A percentile compares a stretch with the other conserved stretches of the same genome.
Conservation (phyloP, 192 early-diverging fungal species). For the Coemansia sp. region DNA sequence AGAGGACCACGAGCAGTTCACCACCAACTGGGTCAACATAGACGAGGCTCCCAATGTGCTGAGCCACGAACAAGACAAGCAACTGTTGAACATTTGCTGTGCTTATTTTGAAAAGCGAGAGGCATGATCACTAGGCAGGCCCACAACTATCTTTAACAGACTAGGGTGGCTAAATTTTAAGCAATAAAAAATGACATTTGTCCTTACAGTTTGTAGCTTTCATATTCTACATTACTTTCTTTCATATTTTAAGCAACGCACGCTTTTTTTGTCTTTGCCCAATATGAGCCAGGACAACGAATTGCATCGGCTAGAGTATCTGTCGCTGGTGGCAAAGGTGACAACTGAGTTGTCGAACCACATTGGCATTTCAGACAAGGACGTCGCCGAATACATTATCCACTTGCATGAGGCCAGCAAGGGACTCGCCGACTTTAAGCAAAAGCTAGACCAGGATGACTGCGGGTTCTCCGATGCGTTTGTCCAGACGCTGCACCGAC, state of each 20-base stretch:
- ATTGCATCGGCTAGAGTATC: conserved; percentile 81
- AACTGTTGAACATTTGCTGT: conserved; percentile 17
- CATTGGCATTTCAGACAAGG: conserved; percentile 86
- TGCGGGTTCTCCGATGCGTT: conserved; percentile 87
- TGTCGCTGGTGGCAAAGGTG: conserved; percentile 89
- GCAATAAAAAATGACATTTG: neutral
- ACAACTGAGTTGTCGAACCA: conserved; percentile 92
- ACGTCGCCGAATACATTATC: conserved; percentile 90
- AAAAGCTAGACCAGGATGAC: conserved; percentile 65
- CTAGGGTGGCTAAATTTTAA: neutral
- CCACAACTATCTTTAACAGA: neutral
- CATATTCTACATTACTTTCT: neutral
- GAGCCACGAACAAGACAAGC: conserved; percentile 24
- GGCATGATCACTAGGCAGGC: neutral
- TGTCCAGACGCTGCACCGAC: conserved; percentile 80
- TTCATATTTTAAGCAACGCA: neutral
- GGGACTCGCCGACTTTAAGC: conserved; percentile 67
- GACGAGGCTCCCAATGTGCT: conserved; percentile 9
- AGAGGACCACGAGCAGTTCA: conserved; percentile 30
- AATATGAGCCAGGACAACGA: conserved; percentile 28
- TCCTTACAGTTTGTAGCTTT: too few relatives aligned
- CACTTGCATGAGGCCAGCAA: conserved; percentile 76
- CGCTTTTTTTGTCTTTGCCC: neutral
- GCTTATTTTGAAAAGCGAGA: neutral
- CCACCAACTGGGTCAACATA: conserved; percentile 25